Evolutionary conservation across 306 rosid species (phyloP).

Genomic region (Inga laurina): DNA sequence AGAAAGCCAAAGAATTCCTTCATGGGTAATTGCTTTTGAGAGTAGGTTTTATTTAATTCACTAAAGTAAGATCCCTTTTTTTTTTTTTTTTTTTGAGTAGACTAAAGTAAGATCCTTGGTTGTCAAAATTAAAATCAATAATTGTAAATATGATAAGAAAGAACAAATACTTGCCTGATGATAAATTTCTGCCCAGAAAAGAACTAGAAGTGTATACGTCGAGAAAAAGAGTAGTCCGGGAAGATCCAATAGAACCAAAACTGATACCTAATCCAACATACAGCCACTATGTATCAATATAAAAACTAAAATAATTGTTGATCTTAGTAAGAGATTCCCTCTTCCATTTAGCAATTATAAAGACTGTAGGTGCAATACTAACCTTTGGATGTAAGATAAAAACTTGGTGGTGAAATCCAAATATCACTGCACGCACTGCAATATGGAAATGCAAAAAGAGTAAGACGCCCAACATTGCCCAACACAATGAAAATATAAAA

Average conservation of each 20-base stretch:
- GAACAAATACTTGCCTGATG: conserved; percentile 70
- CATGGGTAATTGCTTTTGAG: not conserved
- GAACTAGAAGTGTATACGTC: conserved; percentile 88
- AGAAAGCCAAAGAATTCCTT: not conserved
- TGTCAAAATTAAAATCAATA: not conserved
- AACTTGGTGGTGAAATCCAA: conserved; percentile 78
- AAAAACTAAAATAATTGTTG: conserved; percentile 9
- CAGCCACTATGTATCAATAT: conserved; percentile 37
- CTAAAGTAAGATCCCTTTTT: not conserved
- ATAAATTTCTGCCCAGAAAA: conserved; percentile 98
- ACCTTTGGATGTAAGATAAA: conserved; percentile 83
- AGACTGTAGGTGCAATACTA: conserved; percentile 15
- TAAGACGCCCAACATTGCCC: not conserved
- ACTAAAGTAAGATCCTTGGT: not conserved
- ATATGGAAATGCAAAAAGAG: conserved; percentile 9
- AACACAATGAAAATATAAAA: not conserved
- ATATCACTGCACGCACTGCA: conserved; percentile 89
- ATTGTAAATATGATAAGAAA: not conserved
- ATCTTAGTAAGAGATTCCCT: not conserved
- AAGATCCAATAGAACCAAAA: conserved; percentile 67
- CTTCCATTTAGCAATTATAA: not conserved
- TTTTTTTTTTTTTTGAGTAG: no score
- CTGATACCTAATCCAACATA: conserved; percentile 62
- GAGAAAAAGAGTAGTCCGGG: conserved; percentile 95
- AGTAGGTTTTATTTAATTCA: not conserved